Evolutionary conservation across 2,329 filamentous ascomycete genomes (phyloP).

Genomic region (Monosporascus sp.): DNA sequence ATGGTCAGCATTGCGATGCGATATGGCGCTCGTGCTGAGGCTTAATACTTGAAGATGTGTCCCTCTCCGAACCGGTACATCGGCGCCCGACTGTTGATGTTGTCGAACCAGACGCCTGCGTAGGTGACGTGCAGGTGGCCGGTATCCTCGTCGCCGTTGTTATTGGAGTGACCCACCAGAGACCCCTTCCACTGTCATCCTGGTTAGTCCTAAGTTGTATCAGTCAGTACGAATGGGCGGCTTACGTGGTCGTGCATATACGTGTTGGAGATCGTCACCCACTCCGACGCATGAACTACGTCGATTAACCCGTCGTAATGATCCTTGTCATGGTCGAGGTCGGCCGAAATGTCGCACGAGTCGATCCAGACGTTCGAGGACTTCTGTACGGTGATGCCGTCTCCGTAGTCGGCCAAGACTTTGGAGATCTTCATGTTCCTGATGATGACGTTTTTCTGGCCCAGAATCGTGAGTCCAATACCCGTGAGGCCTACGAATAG

Average conservation of each 20-base stretch:
- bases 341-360: constrained; percentile 51
- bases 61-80: constrained; percentile 55
- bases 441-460: constrained; percentile 45
- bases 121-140: constrained; percentile 54
- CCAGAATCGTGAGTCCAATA: constrained; percentile 40
- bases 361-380: constrained; percentile 52
- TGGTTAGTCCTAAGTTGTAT: neutral
- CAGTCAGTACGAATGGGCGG: constrained; percentile 28
- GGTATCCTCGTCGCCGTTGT: constrained; percentile 47
- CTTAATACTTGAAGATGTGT: constrained; percentile 39
- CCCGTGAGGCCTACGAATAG: constrained; percentile 23
- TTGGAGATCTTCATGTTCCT: constrained; percentile 45
- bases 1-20: neutral
- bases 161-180: constrained; percentile 54
- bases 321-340: constrained; percentile 51
- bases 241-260: constrained; percentile 38
- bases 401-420: constrained; percentile 36
- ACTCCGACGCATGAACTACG: constrained; percentile 53
- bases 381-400: constrained; percentile 39
- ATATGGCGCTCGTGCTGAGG: neutral
- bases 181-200: constrained; percentile 48
- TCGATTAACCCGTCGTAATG: constrained; percentile 58
- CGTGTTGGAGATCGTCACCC: constrained; percentile 38
- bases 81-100: constrained; percentile 52
- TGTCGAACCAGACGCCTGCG: constrained; percentile 52